Evolutionary conservation across 257 asterid species (phyloP), one percentile per base, ranked within the genome.

Genomic region (Salvia splendens): DNA sequence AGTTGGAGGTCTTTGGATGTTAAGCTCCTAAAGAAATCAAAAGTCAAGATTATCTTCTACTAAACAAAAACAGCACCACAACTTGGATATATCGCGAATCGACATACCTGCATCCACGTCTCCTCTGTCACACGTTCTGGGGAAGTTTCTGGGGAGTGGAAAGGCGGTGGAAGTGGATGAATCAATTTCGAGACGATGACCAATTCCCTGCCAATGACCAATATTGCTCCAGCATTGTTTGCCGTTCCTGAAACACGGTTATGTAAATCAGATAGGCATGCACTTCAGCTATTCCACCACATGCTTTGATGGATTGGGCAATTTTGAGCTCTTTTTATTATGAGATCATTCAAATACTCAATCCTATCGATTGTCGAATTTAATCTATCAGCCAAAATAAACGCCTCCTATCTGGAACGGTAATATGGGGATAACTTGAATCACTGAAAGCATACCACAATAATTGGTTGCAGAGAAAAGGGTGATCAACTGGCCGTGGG

Each of bases 391-490:
- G 3, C 10, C 45, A 40, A 40, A 40, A 40, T 40, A 40, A 24
- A 24, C 30, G 30, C 30, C 30, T 24, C 30, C 3, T 24, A 8
- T 40, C 40, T 12, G 53, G 72, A 63, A 61, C 64, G 51, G 50
- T 14, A 56, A 63, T 17, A 54, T 12, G 61, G 38, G 16, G 67
- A 65, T 15, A 2, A 24, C 30, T 24, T 67, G 55, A 67, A 63
- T 45, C 17, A 42, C 7, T 12, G 12, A 43, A 61, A 12, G 65
- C 88, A 64, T 91, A 94, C 99, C 98, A 73, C 99, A 94, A 71
- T 94, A 94, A 89, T 94, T 94, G 70, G 99, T 94, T 55, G 99
- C 99, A 14, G 98, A 94, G 75, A 94, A 94, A 36, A 94, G 96
- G 45, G 99, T 94, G 72, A 94, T 94, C 85, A 94, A 57, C 77